These are phyloP conservation scores for Cymbidium sinense DNA, from an alignment of 106 monocot species.

Conservation along the genomic window DNA sequence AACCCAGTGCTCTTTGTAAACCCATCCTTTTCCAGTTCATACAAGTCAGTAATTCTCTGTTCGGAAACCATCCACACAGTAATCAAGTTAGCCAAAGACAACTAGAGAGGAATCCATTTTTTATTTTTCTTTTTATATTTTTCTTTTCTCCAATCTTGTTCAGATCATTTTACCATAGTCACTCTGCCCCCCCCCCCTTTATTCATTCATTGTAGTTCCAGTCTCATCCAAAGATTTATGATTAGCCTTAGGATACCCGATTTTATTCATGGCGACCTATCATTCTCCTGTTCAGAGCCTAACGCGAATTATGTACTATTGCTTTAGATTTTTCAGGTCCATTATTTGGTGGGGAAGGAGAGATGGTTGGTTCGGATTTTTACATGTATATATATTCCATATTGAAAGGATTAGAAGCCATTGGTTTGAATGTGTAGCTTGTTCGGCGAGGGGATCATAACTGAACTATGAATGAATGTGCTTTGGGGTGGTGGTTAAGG, in stretches of 20 bases:
- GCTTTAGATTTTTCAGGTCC: neutral
- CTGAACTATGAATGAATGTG: neutral
- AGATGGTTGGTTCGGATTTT: constrained; percentile 8
- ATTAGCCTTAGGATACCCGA: neutral
- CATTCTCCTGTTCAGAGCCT: constrained; percentile 2
- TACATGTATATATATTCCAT: constrained; percentile 15
- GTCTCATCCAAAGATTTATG: constrained; percentile 2
- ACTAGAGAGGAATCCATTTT: neutral
- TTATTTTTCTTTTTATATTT: neutral
- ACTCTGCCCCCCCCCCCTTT: neutral
- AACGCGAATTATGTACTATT: neutral
- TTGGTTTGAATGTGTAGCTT: neutral
- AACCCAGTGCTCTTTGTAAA: no score
- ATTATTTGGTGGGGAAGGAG: neutral
- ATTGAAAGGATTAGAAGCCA: constrained; percentile 1
- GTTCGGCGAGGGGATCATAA: neutral
- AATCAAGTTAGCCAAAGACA: constrained; percentile 2
- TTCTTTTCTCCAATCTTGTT: neutral
- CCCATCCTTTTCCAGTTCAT: neutral
- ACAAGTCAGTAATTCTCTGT: no score
- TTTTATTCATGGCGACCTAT: neutral
- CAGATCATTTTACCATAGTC: neutral
- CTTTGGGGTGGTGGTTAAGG: neutral
- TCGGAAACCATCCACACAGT: neutral
- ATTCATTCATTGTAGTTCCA: constrained; percentile 7